Conservation (phyloP, 1,139 yeast species). For the Kurtzmaniella quercitrusa region DNA sequence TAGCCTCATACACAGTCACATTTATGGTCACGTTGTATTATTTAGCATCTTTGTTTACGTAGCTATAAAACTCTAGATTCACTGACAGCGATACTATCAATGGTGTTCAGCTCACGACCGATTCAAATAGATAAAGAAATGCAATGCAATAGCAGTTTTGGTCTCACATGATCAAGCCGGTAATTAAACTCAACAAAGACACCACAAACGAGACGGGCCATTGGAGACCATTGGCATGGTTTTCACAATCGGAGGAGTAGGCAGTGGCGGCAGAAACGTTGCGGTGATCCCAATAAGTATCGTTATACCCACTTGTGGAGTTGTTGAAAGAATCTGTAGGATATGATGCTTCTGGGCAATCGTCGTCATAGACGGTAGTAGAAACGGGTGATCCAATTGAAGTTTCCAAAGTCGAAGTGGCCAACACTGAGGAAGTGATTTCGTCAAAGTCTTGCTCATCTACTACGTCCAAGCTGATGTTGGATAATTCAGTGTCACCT, state of each 20-base stretch:
- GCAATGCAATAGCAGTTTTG: background rate
- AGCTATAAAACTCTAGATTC: background rate
- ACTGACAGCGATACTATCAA: too few species aligned
- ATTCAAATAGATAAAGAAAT: background rate
- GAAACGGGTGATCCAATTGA: background rate
- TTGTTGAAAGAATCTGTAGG: background rate
- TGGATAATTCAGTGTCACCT: slow-evolving; percentile 17
- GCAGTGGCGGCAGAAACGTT: slow-evolving; percentile 4
- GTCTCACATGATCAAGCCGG: slow-evolving; percentile 10
- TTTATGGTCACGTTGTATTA: background rate
- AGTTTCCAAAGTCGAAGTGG: background rate
- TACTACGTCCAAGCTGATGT: slow-evolving; percentile 15
- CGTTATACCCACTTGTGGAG: slow-evolving; percentile 9
- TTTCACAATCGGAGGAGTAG: slow-evolving; percentile 14
- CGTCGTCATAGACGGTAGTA: slow-evolving; percentile 1
- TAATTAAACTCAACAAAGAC: slow-evolving; percentile 12
- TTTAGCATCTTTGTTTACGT: background rate
- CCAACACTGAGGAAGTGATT: background rate
- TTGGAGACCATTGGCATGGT: slow-evolving; percentile 6
- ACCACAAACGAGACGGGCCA: background rate
- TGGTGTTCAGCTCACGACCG: background rate
- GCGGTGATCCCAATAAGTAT: slow-evolving; percentile 6
- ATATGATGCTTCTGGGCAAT: slow-evolving; percentile 3
- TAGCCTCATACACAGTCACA: background rate
- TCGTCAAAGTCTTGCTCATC: slow-evolving; percentile 14